Evolutionary conservation across 768 basidiomycete genomes (phyloP).

Genomic region (Lentinula lateritia): DNA sequence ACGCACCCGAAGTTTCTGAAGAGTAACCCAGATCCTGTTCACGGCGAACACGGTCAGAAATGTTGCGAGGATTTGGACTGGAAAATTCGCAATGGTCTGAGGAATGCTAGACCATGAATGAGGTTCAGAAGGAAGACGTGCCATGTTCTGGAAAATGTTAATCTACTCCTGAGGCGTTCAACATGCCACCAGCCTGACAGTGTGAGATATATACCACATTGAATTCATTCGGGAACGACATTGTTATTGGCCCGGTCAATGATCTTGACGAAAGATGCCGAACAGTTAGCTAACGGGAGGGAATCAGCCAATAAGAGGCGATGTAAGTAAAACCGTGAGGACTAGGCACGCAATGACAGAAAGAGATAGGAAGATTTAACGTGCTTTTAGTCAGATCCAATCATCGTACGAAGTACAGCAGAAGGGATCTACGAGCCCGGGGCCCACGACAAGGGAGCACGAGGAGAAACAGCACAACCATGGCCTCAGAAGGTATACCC

Average conservation of each 20-base stretch:
- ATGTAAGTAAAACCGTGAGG: background rate
- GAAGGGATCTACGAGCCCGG: background rate
- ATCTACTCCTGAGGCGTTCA: no score
- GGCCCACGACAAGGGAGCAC: constrained; percentile 6
- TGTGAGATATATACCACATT: background rate
- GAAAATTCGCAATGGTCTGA: background rate
- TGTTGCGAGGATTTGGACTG: background rate
- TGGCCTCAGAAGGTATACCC: background rate
- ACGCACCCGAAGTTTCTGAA: background rate
- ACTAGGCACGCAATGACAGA: background rate
- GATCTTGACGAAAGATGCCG: no score
- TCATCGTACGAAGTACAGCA: background rate
- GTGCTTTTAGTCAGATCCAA: constrained; percentile 1
- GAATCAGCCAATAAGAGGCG: background rate
- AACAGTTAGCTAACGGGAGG: no score
- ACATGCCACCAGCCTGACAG: background rate
- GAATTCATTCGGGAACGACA: background rate
- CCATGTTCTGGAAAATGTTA: background rate
- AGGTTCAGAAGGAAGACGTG: no score
- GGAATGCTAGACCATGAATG: background rate
- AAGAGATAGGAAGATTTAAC: background rate
- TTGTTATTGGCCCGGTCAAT: background rate
- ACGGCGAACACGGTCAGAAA: background rate
- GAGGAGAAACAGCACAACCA: background rate
- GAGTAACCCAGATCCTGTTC: background rate